phyloP scores from a whole-genome alignment of 2,329 filamentous ascomycete species.

The Cladosporium cucumerinum region DNA sequence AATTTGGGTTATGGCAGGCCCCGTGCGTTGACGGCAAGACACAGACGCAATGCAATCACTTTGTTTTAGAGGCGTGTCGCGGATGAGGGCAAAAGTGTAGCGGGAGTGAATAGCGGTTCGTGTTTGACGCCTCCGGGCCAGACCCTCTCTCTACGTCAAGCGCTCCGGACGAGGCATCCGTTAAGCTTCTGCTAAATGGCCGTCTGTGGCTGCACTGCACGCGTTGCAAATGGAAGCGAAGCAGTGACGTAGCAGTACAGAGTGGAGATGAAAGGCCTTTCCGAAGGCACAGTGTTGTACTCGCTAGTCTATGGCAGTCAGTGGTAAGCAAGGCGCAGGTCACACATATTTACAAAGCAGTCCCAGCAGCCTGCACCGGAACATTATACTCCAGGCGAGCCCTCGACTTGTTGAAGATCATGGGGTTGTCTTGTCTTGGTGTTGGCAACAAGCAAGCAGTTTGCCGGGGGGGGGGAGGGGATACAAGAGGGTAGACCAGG shows the following conservation, averaged over 20 bases:
- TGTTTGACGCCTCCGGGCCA: background rate
- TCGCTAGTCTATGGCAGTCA: background rate
- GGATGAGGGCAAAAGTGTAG: background rate
- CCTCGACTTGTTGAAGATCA: background rate
- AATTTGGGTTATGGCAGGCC: background rate
- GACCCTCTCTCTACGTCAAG: background rate
- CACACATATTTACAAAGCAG: background rate
- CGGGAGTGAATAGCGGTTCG: background rate
- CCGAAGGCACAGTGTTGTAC: background rate
- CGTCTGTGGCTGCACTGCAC: background rate
- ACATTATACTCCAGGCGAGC: background rate
- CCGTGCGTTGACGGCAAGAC: background rate
- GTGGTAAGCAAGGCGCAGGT: background rate
- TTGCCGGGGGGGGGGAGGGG: no score
- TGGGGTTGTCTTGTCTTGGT: background rate
- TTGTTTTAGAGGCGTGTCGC: background rate
- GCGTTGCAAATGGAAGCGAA: background rate
- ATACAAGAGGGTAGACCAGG: no score
- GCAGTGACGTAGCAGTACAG: background rate
- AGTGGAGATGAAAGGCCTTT: background rate
- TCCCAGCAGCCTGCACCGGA: background rate
- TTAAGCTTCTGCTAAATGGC: conserved; percentile 5
- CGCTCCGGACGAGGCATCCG: background rate
- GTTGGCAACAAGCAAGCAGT: background rate
- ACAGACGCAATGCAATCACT: background rate